Evolutionary conservation across 78 protist species (phyloP), one percentile per base, ranked within the genome.

Genomic region (Cavenderia fasciculata): DNA sequence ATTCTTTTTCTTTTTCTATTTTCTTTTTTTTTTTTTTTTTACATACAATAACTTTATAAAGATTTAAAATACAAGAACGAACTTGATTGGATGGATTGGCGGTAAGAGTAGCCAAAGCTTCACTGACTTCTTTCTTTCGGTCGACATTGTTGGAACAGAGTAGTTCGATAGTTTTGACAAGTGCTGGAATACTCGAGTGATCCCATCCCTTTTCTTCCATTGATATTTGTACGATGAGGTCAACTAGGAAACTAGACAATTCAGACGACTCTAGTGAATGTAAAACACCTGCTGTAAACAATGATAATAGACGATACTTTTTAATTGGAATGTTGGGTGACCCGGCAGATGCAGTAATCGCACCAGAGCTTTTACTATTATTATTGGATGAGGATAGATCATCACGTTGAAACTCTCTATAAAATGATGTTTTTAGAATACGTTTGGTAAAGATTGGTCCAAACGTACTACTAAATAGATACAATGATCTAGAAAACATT

Each of bases 181-280:
- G 12, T 4, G 85, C 59, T 29, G 74, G 85, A 11, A 74, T 46
- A 52, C 74, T 57, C 4, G 21, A 18, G 19, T 65, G 70, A 25
- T 23, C 38, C 93, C 93, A 86, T 23, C 85, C 76, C 46, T 52
- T 66, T 59, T 86, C 93, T 38, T 86, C 93, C 76, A 86, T 74
- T 43, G 86, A 74, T 12, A 86, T 86, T 31, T 59, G 85, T 11
- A 86, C 85, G 0, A 73, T 59, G 10, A 86, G 16, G 33, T 86
- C 93, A 25, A 40, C 41, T n/a, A 86, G 33, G 40, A 74, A 86
- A 10, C 65, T 47, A 0, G 4, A 61, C 2, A 86, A 36, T 25
- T 86, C 93, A 11, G 74, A 51, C 4, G 75, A 54, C 6, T 72
- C 86, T 19, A 86, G 36, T 44, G 93, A 49, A 44, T 49, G 68